Base-by-base conservation (phyloP, 352 stramenopile species). In the Pythium folliculosum region DNA sequence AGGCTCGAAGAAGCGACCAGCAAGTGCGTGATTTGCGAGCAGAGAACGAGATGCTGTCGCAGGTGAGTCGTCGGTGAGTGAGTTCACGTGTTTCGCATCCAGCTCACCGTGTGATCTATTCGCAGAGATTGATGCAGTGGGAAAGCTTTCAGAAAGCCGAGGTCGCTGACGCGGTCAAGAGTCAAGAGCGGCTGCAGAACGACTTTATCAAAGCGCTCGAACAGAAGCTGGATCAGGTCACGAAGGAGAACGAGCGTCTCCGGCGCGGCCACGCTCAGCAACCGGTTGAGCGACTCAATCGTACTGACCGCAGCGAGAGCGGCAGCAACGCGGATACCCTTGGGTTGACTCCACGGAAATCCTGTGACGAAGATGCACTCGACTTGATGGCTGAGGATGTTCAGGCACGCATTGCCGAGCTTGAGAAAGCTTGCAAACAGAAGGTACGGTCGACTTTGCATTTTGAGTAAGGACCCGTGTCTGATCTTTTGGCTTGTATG, bases 401-500 rank as follows among this genome's bases (percentile, higher is more conserved):
- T 22, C 58, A 71, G 40, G 67, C 72, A 35, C 77, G 77, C 5
- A 68, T 91, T n/a, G 73, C 74, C 8, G 86, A 95, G 44, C 66
- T 95, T 21, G 81, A 92, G 71, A 86, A 85, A 66, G 66, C 76
- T 10, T 84, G 76, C 74, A 91, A 90, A 51, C 84, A 92, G 50
- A 95, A 93, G 76, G 84, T 90, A 19, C 38, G 2, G 38, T 17
- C 32, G n/a, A n/a, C n/a, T n/a, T n/a, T n/a, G n/a, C n/a, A n/a
- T n/a, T n/a, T n/a, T n/a, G n/a, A n/a, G n/a, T n/a, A n/a, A 37
- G 32, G 32, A 37, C 32, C 9, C 5, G 32, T 37, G 5, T 5
- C 32, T 37, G 32, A 37, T 37, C 32, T 43, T 5, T 5, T 56
- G n/a, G n/a, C n/a, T n/a, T n/a, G n/a, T 50, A 47, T 27, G 21